Evolutionary conservation across 345 rosid genomes (phyloP), one percentile per base, ranked within the genome.

Genomic region (Eutrema heterophyllum): DNA sequence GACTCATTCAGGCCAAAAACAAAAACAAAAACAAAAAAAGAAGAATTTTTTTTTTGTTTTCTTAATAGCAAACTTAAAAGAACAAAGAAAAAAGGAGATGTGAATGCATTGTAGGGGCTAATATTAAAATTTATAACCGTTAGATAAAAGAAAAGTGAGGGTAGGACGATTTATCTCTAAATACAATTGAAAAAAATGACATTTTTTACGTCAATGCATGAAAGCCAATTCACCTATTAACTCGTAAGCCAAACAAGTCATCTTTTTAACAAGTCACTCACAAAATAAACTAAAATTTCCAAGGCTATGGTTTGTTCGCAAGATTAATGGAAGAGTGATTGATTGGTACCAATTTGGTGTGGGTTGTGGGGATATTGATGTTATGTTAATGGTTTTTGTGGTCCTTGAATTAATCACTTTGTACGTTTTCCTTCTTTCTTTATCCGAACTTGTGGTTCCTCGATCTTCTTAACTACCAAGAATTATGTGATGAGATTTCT

Each of bases 361-460:
- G 26, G 40, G 0, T 8, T 63, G 52, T 63, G 53, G 78, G 77
- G 72, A 27, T 65, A 6, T 38, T 66, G 72, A 66, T 66, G 53
- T 39, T 57, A 50, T 40, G 72, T 50, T 46, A 74, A 74, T 58
- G 64, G 64, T 36, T 58, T 58, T 30, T 74, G 78, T 74, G 78
- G 78, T 74, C 78, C 78, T 74, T 38, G 44, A 74, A 74, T 74
- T 74, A 39, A 67, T 39, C 72, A 66, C 61, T 57, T 32, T 48
- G 45, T 36, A 73, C n/a, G 27, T 56, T 73, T 64, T 50, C 7
- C 21, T 54, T 53, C 56, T 27, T 56, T 58, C 50, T 48, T 58
- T 66, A 67, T 67, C 72, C 40, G 5, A 64, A 64, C 16, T 73
- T 73, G 71, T 73, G 77, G 71, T 64, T 73, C 62, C 12, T 64